Percentiles rank a stretch among this genome's conserved stretches.
Evolutionary conservation across 495 filamentous ascomycete species (phyloP).

Genomic region (Annulohypoxylon bovei): DNA sequence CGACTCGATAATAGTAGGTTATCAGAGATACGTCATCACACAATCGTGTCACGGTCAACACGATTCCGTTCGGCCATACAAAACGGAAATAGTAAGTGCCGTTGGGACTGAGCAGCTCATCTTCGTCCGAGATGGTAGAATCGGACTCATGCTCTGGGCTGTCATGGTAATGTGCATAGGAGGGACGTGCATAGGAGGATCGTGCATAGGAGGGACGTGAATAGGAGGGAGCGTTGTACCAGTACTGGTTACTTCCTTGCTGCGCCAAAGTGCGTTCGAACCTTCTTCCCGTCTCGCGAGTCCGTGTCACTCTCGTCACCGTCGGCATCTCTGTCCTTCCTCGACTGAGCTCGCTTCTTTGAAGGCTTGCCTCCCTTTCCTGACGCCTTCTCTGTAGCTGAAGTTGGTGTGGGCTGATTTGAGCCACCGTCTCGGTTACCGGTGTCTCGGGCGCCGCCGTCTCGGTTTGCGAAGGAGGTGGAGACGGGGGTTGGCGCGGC

Average conservation of each 20-base stretch:
- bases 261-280: conserved; percentile 61
- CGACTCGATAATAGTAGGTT: too few relatives aligned
- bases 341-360: conserved; percentile 51
- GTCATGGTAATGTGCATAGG: too few relatives aligned
- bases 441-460: conserved; percentile 47
- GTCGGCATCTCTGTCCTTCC: conserved; percentile 50
- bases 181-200: too few relatives aligned
- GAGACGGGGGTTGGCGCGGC: conserved; percentile 61
- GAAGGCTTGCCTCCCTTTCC: conserved; percentile 37
- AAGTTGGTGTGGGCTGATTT: conserved; percentile 57
- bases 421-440: conserved; percentile 50
- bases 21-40: too few relatives aligned
- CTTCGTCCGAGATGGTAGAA: too few relatives aligned
- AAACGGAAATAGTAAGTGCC: too few relatives aligned
- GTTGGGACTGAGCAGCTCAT: too few relatives aligned
- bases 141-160: conserved; percentile 10
- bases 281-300: conserved; percentile 59
- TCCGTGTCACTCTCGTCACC: conserved; percentile 65
- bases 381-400: conserved; percentile 49
- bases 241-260: conserved; percentile 53
- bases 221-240: too few relatives aligned
- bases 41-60: too few relatives aligned
- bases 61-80: too few relatives aligned
- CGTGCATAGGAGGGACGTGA: too few relatives aligned
- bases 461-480: conserved; percentile 56